Evolutionary conservation across 805 yeast species (phyloP), one percentile per base, ranked within the genome.

Genomic region (Starmerella khaoyaiensis): DNA sequence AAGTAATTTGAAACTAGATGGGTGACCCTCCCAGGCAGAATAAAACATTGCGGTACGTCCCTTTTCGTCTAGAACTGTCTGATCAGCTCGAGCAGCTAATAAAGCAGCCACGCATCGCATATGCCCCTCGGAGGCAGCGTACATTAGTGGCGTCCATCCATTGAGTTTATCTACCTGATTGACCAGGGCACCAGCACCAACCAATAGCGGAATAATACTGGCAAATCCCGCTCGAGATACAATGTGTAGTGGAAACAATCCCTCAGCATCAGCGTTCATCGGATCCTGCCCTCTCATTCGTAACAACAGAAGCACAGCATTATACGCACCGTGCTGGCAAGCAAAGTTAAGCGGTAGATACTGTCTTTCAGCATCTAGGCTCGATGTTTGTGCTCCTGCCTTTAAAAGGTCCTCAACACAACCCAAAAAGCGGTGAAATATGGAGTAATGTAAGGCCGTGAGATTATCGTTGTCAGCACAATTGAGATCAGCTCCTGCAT

Each of bases 1-100:
- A 31, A 87, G 62, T 17, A 76, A 75, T 55, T 80, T 77, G 47
- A 86, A 60, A 2, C 83, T 87, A n/a, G 65, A 69, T 21, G 83
- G 74, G 52, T 84, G 87, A 18, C 98, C 97, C 56, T 86, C 96
- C 73, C 93, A 81, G 17, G 86, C 79, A 19, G 96, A 87, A 55
- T 87, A 81, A 55, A 79, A 87, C 31, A 86, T 53, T 0, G 94
- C 94, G 36, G 77, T 71, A 48, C 71, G 69, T 4, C 83, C 79
- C 42, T 81, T 80, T 42, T 79, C 90, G 58, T 90, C 97, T 12
- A 72, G 64, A 16, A 79, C 54, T 28, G 64, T 62, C 40, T 77
- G 64, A 39, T 73, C 68, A 0, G 96, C 95, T 4, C 87, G 86
- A 42, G 66, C 69, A 17, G 71, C 69, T 15, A 90, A 69, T 40